Evolutionary conservation across 2,329 filamentous ascomycete genomes (phyloP), one percentile per base, ranked within the genome.

Genomic region (Xylaria sp.): DNA sequence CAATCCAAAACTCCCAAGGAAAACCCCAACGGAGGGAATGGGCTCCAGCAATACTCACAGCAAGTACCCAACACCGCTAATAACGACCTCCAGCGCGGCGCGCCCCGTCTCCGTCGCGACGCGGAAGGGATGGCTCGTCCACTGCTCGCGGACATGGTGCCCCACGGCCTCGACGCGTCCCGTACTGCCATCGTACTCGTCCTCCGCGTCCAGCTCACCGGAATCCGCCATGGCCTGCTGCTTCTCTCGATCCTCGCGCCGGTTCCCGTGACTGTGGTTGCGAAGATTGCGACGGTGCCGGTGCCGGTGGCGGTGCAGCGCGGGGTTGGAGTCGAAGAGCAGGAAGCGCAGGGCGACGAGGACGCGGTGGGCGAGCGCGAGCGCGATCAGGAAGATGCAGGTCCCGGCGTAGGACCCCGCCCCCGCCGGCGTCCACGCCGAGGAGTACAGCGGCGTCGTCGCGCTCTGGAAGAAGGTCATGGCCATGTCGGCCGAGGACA

Each of bases 301-400:
- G 29, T 34, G 29, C 24, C 26, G 44, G 17, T 47, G 51, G 5
- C 45, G 49, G 24, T 47, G 54, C 16, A 40, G 52, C 18, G 29
- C 38, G 9, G 52, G 46, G 26, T 44, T 48, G 11, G 61, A 50
- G 40, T 61, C 54, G 41, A 65, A 62, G 21, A 61, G 29, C 8
- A 63, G 40, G 19, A 57, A 58, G 39, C 64, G 60, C 4, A 83
- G 76, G 2, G 91, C 91, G 46, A 92, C 76, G 7, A 96, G 78
- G 19, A 78, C 74, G 47, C 92, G 88, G 66, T 87, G 86, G 52
- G 88, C 68, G 55, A 87, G 77, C 54, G 87, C 87, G 49, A 97
- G 84, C 39, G 88, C 64, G 68, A 96, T 87, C 56, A 97, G 82
- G 74, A 97, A 97, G 70, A 97, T 90, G 78, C 93, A 96, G 18